Base-by-base conservation (phyloP, 768 basidiomycete genomes). In the Gymnopilus dilepis region DNA sequence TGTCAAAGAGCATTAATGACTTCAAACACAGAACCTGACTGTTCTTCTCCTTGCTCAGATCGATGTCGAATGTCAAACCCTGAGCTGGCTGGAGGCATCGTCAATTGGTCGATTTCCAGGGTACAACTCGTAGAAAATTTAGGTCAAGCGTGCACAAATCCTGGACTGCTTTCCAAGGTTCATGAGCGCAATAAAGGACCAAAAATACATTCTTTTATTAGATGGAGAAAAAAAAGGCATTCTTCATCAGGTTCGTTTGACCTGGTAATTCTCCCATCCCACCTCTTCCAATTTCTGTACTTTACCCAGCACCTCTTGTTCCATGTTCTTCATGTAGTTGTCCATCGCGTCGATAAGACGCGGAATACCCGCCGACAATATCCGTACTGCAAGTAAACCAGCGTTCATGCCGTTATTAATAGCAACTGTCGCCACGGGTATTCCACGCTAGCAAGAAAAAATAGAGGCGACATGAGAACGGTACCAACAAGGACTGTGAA, bases 341-440 rank as follows among this genome's bases (percentile, higher is more conserved):
- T 91, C 90, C 85, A 96, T 92, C 4, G 81, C 85, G 5, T 71
- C 69, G 3, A 89, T 72, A 4, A 97, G 80, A 6, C 72, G 70
- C 0, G 94, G 93, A 22, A 89, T 86, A 2, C 90, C 86, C 0
- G 88, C 82, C 0, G 88, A 87, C 4, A 99, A 80, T n/a, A 98
- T 95, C 12, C 97, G 87, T 4, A 96, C 86, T 0, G 97, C 95
- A 13, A 99, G 84, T 1, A 99, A 78, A 1, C 90, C 97, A 0
- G 96, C 97, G 70, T 99, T 99, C 58, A 87, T 93, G 17, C 92
- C 87, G 69, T 97, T 97, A 74, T 96, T 95, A 73, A 99, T 98
- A 0, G 96, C 97, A 17, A 98, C 95, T 2, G 97, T 98, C 4
- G 97, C 97, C 13, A 97, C 95, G 3, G 97, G 97, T 60, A 99